Evolutionary conservation across 805 yeast species (phyloP), one percentile per base, ranked within the genome.

Genomic region (Saccharomycopsis guyanensis): DNA sequence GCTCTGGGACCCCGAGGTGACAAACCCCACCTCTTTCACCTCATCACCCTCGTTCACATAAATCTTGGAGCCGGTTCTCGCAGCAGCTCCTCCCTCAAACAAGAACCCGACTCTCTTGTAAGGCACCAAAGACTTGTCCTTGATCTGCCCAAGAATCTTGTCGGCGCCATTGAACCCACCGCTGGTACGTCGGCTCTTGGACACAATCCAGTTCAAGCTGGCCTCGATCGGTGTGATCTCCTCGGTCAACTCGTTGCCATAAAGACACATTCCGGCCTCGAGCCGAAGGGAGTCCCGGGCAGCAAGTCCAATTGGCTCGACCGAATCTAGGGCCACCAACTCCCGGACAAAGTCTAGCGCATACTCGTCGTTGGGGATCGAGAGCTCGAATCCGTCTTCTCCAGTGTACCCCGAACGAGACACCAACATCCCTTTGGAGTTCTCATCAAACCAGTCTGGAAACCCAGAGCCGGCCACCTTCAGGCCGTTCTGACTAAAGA

Each of bases 251-350:
- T 93, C 98, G 61, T 88, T 84, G 2, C 98, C 98, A 58, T 93
- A 93, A 46, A 93, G 72, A 65, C 98, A 93, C 96, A 93, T 86
- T 27, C 98, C 98, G 3, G 98, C 98, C 68, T 93, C 98, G 43
- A 93, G 69, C 59, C 98, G 78, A 55, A 93, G 71, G 8, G 97
- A 86, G 63, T 93, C 98, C 64, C 98, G 80, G 2, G 98, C 97
- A n/a, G 97, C 98, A 43, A 93, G 76, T 3, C 98, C 98, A 56
- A 88, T 86, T 33, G 96, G 95, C 61, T 76, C 78, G 40, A 87
- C 86, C 15, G 47, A 48, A 42, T 71, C 68, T 46, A 59, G 78
- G 34, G 73, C 72, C 37, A 86, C 63, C 42, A 87, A 65, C 4
- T 74, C 69, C 49, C 73, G 66, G 38, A 93, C 78, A 55, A 93